These are phyloP conservation scores for Aspergillus asperescens DNA, from an alignment of 495 filamentous ascomycete genomes.

Conservation along the genomic window DNA sequence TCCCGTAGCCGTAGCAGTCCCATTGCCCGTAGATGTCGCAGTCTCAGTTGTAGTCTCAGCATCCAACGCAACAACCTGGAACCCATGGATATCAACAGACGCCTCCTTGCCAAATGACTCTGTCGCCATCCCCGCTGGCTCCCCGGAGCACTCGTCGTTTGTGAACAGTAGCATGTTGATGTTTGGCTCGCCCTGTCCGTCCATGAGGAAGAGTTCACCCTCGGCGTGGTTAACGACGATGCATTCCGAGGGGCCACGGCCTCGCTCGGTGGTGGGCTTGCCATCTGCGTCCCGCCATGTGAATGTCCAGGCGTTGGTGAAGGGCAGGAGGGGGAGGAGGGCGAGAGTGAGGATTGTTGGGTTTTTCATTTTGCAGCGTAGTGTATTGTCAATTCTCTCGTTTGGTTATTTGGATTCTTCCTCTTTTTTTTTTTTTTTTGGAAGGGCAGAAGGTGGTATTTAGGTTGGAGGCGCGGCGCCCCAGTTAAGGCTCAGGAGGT, in stretches of 20 bases:
- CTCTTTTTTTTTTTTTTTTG: too few relatives aligned
- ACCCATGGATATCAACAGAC: slow-evolving; percentile 12
- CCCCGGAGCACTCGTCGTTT: slow-evolving; percentile 15
- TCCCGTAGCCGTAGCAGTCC: neutral
- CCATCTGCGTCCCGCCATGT: slow-evolving; percentile 18
- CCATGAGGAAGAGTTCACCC: slow-evolving; percentile 18
- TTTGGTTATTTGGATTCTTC: neutral
- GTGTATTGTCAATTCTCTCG: neutral
- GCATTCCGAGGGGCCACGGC: slow-evolving; percentile 18
- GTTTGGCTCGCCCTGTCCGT: slow-evolving; percentile 14
- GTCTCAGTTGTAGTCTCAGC: neutral
- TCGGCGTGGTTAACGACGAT: slow-evolving; percentile 17
- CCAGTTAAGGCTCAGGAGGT: neutral
- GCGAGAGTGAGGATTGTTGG: slow-evolving; percentile 8
- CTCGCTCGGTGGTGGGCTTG: slow-evolving; percentile 8
- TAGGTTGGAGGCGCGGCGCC: too few relatives aligned
- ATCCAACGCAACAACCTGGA: slow-evolving; percentile 16
- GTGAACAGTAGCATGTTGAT: slow-evolving; percentile 25
- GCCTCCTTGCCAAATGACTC: slow-evolving; percentile 14
- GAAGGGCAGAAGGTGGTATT: neutral
- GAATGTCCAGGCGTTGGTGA: slow-evolving; percentile 18
- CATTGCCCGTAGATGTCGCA: neutral
- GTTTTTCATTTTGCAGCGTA: slow-evolving; percentile 18
- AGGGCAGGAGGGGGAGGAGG: slow-evolving; percentile 9
- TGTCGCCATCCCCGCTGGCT: slow-evolving; percentile 16